Percentiles rank a stretch among this genome's conserved stretches.
Conservation (phyloP, 1,284 basidiomycete genomes). For the Quambalaria eucalypti region DNA sequence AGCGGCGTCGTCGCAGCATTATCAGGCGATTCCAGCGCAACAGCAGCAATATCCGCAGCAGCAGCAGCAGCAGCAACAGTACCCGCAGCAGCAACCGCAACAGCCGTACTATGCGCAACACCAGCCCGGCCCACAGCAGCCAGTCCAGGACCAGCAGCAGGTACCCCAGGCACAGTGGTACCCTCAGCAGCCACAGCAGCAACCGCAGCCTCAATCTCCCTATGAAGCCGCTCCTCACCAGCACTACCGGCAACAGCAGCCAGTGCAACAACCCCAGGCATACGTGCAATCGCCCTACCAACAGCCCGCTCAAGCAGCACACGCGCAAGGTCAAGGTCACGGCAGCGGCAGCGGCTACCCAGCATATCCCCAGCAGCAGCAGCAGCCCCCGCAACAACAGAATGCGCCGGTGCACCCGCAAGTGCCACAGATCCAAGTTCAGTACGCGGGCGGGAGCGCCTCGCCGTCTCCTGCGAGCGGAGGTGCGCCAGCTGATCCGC, state of each 20-base stretch:
- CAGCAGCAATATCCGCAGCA: constrained; percentile 7
- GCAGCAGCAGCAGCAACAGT: constrained; percentile 16
- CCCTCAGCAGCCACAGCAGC: background rate
- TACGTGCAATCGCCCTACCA: background rate
- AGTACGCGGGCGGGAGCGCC: too few relatives aligned
- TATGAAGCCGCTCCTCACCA: background rate
- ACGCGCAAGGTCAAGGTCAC: too few relatives aligned
- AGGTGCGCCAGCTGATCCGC: background rate
- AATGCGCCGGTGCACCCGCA: too few relatives aligned
- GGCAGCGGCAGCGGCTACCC: background rate
- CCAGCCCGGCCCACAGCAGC: constrained; percentile 16
- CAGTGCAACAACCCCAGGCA: too few relatives aligned
- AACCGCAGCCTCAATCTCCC: too few relatives aligned
- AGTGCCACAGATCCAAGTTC: too few relatives aligned
- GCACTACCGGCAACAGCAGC: too few relatives aligned
- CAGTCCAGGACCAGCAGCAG: background rate
- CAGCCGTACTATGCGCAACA: constrained; percentile 24
- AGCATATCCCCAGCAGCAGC: background rate
- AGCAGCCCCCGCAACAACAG: too few relatives aligned
- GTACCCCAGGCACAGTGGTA: background rate
- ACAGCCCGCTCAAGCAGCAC: too few relatives aligned
- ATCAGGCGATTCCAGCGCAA: constrained; percentile 7
- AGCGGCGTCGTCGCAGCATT: too few relatives aligned
- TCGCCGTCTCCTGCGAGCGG: too few relatives aligned
- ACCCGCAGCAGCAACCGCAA: background rate